Evolutionary conservation across 1,284 basidiomycete genomes (phyloP).

Genomic region (Trichosporon faecale): DNA sequence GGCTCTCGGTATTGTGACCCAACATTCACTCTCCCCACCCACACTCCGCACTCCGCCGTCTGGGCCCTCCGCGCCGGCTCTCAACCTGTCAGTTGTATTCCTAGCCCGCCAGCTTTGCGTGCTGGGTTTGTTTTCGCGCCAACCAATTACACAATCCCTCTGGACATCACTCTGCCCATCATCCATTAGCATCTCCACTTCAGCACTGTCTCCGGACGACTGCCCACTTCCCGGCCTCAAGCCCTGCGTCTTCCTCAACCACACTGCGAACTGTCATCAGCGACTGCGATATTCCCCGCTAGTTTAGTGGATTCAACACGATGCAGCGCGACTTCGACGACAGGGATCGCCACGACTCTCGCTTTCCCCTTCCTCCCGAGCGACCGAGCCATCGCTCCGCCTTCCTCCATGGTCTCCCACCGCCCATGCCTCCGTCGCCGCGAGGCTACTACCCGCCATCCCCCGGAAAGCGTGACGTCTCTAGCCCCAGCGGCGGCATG

Average conservation of each 20-base stretch:
- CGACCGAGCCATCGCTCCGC: conserved; percentile 13
- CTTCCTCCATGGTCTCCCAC: conserved; percentile 28
- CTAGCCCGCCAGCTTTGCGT: neutral
- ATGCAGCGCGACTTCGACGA: conserved; percentile 17
- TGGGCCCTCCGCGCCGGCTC: neutral
- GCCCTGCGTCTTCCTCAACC: neutral
- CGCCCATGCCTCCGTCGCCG: conserved; percentile 17
- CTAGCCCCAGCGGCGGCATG: conserved; percentile 17
- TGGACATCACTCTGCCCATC: neutral
- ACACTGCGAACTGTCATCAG: neutral
- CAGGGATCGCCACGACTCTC: conserved; percentile 18
- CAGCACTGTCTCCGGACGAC: neutral
- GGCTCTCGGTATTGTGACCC: neutral
- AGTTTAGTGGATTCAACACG: neutral
- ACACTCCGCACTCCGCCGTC: too few species aligned
- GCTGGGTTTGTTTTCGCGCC: neutral
- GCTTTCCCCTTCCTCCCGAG: conserved; percentile 12
- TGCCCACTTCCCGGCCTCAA: too few species aligned
- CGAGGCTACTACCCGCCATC: conserved; percentile 21
- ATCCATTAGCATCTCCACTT: neutral
- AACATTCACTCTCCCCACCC: neutral
- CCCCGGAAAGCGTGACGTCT: conserved; percentile 19
- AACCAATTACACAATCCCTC: neutral
- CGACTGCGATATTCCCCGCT: neutral
- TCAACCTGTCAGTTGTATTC: neutral